These are phyloP conservation scores for Epichloe uncinata DNA, from an alignment of 2,329 filamentous ascomycete genomes.

Conservation along the genomic window DNA sequence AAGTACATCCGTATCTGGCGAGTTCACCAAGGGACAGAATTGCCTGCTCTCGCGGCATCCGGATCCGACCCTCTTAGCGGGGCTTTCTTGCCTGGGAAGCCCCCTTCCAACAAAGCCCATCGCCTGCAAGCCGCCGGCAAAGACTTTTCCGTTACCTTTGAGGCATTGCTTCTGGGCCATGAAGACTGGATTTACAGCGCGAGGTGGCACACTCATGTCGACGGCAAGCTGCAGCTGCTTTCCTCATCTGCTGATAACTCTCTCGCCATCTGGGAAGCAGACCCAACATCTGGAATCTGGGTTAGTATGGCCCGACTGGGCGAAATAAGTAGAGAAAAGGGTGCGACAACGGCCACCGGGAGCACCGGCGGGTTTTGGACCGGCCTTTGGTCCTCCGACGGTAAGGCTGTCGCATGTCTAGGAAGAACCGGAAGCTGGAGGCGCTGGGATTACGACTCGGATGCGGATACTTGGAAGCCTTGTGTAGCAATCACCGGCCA, in stretches of 20 bases:
- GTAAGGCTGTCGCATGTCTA: slow-evolving; percentile 62
- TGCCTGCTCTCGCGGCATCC: slow-evolving; percentile 42
- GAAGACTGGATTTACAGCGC: slow-evolving; percentile 98
- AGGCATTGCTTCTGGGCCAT: slow-evolving; percentile 84
- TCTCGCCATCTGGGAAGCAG: slow-evolving; percentile 81
- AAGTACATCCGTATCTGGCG: slow-evolving; percentile 95
- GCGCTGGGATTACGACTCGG: slow-evolving; percentile 55
- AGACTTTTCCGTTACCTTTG: slow-evolving; percentile 77
- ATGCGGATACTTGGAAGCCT: slow-evolving; percentile 60
- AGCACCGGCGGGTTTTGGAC: slow-evolving; percentile 96
- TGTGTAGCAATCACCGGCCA: slow-evolving; percentile 72
- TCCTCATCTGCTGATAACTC: slow-evolving; percentile 94
- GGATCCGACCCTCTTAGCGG: slow-evolving; percentile 43
- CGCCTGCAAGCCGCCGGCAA: slow-evolving; percentile 47
- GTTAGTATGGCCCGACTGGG: slow-evolving; percentile 73
- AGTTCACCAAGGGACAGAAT: slow-evolving; percentile 55
- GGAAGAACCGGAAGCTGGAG: slow-evolving; percentile 91
- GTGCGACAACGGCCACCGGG: slow-evolving; percentile 89
- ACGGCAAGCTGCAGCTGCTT: slow-evolving; percentile 54
- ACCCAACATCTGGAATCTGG: slow-evolving; percentile 78
- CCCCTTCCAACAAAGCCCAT: slow-evolving; percentile 81
- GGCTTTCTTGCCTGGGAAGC: slow-evolving; percentile 51
- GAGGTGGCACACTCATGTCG: slow-evolving; percentile 48
- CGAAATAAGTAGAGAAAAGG: slow-evolving; percentile 89
- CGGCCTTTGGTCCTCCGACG: slow-evolving; percentile 77